Percentiles rank a stretch among this genome's conserved stretches.
phyloP scores from a whole-genome alignment of 768 basidiomycete genomes.

The Podaxis sp. region DNA sequence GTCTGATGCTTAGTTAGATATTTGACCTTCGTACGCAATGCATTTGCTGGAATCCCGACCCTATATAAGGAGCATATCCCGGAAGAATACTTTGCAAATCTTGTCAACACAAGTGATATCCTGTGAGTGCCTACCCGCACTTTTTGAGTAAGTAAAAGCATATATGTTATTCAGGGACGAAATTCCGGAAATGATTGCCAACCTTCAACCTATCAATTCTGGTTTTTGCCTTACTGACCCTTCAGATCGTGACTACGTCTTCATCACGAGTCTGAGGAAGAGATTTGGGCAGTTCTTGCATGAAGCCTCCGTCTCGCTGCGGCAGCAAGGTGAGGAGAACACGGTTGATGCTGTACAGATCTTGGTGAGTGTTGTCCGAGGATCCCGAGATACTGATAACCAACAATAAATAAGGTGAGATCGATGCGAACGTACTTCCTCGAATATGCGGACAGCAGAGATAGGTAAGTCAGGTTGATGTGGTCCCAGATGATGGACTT shows the following conservation, averaged over 20 bases:
- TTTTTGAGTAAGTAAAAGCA: neutral
- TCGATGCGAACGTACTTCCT: slow-evolving; percentile 70
- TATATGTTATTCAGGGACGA: slow-evolving; percentile 40
- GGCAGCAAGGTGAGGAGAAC: slow-evolving; percentile 73
- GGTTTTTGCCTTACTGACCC: slow-evolving; percentile 67
- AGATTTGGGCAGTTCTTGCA: slow-evolving; percentile 72
- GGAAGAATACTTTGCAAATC: slow-evolving; percentile 39
- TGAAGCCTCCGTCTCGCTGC: slow-evolving; percentile 59
- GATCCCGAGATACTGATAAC: neutral
- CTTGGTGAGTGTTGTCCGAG: slow-evolving; percentile 39
- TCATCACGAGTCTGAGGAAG: slow-evolving; percentile 48
- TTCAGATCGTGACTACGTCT: slow-evolving; percentile 59
- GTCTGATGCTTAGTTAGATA: slow-evolving; percentile 34
- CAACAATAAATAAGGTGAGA: slow-evolving; percentile 39
- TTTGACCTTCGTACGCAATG: slow-evolving; percentile 68
- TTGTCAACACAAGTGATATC: slow-evolving; percentile 56
- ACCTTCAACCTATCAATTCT: slow-evolving; percentile 53
- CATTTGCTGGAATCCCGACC: slow-evolving; percentile 71
- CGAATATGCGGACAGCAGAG: slow-evolving; percentile 70
- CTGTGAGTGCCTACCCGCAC: slow-evolving; percentile 39
- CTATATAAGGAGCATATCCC: slow-evolving; percentile 51
- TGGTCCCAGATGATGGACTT: neutral
- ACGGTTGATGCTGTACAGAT: slow-evolving; percentile 78
- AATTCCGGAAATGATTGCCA: slow-evolving; percentile 73
- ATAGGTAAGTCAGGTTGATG: slow-evolving; percentile 26